Base-by-base conservation (phyloP, 805 yeast species). In the Sungouiella thailandica region DNA sequence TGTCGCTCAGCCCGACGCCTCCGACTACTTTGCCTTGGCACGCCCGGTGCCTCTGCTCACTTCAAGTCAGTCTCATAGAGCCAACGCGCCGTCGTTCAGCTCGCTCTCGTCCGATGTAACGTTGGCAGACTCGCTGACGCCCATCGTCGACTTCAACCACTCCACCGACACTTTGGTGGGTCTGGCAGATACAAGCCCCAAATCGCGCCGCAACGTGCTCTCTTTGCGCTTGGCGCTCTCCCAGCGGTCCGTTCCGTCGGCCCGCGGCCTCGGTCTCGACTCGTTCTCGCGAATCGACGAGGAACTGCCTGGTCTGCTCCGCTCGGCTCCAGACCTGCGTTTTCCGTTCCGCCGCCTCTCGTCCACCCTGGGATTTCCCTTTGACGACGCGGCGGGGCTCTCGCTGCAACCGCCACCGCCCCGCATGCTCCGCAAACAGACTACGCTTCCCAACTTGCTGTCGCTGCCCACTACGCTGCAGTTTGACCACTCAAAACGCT, bases 101-200 rank as follows among this genome's bases (percentile, higher is more conserved):
- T 52, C 62, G 29, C 37, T 58, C n/a, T 47, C 48, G 8, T 56
- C 62, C 20, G 58, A 56, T 29, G 46, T 53, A 23, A 46, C 51
- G 2, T 32, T 26, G 13, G 17, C 17, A 7, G 33, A 30, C 12
- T 14, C 23, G 17, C 28, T 18, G n/a, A 23, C 7, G 8, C 18
- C 16, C 8, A 6, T 31, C 4, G 52, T 40, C 23, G 52, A 43
- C 22, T 43, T 46, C 20, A 40, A 46, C 15, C 20, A 42, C 8
- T 57, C 63, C n/a, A 52, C 59, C 1, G 64, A 58, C 11, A 60
- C 65, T 3, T 39, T 60, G 25, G 60, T 59, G 11, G 58, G 49
- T 3, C 35, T 20, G 14, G 23, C 29, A 4, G 29, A 29, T 6
- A 26, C 17, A 2, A 7, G 7, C 22, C 15, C 28, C 18, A 34